Evolutionary conservation across 306 rosid genomes (phyloP).

Genomic region (Fagus crenata): DNA sequence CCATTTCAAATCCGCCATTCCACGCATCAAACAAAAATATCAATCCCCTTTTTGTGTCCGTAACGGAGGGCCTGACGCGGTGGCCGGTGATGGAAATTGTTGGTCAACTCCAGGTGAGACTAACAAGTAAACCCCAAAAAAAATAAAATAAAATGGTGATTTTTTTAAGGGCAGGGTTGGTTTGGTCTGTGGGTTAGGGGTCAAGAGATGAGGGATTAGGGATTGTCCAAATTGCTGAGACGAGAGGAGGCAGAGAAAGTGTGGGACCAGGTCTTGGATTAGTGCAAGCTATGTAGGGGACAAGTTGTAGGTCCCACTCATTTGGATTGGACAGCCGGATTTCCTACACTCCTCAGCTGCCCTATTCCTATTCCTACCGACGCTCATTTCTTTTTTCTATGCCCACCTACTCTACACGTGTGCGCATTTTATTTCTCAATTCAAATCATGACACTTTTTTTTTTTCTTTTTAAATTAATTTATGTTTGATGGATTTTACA

Average conservation of each 20-base stretch:
- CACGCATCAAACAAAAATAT: background rate
- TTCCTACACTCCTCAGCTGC: no score
- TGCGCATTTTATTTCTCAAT: background rate
- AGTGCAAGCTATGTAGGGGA: conserved; percentile 37
- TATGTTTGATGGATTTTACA: no score
- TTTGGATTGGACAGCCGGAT: background rate
- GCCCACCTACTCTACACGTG: background rate
- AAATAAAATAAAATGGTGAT: background rate
- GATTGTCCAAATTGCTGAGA: conserved; percentile 36
- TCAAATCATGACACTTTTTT: background rate
- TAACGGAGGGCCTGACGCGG: conserved; percentile 7
- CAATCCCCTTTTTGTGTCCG: conserved; percentile 33
- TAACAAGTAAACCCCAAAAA: background rate
- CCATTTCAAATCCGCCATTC: conserved; percentile 20
- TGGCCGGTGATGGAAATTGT: background rate
- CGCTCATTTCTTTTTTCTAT: background rate
- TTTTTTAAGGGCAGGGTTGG: background rate
- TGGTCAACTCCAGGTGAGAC: background rate
- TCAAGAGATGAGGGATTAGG: conserved; percentile 24
- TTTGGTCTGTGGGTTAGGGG: conserved; percentile 52
- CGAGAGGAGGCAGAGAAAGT: conserved; percentile 41
- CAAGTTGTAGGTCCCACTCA: conserved; percentile 40
- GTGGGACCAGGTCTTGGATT: conserved; percentile 33
- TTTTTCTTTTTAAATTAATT: no score
- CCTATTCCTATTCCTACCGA: background rate